Conservation (phyloP, 257 asterid species). For the Paraleonurus japonicus region DNA sequence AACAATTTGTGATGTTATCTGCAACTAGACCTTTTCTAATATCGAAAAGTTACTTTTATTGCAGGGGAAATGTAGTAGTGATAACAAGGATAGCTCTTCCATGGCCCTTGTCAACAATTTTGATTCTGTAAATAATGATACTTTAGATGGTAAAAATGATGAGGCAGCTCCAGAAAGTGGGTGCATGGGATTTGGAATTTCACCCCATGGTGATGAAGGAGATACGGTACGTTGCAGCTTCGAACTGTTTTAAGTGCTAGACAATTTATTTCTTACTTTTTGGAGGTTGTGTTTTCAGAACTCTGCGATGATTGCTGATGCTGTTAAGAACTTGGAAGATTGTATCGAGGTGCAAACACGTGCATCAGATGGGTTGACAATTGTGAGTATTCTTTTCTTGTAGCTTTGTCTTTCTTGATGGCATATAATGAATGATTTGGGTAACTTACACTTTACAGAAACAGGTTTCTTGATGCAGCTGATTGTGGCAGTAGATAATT, state of each 20-base stretch:
- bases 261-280: neutral
- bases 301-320: slow-evolving; percentile 21
- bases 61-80: slow-evolving; percentile 35
- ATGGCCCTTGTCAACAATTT: slow-evolving; percentile 9
- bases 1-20: too few species aligned
- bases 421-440: neutral
- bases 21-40: too few species aligned
- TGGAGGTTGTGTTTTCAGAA: slow-evolving; percentile 19
- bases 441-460: neutral
- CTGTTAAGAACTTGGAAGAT: slow-evolving; percentile 22
- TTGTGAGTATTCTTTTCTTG: neutral
- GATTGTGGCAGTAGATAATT: neutral
- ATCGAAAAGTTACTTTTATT: slow-evolving; percentile 3
- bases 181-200: slow-evolving; percentile 22
- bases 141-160: slow-evolving; percentile 16
- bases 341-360: neutral
- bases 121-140: slow-evolving; percentile 13
- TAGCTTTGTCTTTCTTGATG: neutral
- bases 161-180: slow-evolving; percentile 25
- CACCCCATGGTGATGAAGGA: slow-evolving; percentile 28
- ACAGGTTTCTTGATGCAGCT: neutral
- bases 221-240: slow-evolving; percentile 18
- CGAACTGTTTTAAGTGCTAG: neutral
- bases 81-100: slow-evolving; percentile 11
- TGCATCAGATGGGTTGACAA: neutral